Conservation (phyloP, 768 basidiomycete genomes). For the Dioszegia hungarica region DNA sequence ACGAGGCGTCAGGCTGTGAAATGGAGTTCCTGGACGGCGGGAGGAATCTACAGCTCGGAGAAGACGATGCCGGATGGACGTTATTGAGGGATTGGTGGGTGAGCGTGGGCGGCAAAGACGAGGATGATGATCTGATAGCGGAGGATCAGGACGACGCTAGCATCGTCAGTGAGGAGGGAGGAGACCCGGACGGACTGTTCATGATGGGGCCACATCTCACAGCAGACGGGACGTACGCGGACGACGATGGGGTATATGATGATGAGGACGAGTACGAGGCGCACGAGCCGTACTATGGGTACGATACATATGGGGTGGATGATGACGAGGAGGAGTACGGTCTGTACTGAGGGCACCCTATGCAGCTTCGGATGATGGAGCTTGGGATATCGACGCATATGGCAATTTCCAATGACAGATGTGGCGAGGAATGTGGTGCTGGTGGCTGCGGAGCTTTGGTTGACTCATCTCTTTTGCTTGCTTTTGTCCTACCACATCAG, state of each 20-base stretch:
- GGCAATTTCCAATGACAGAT: background rate
- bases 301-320: background rate
- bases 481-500: no score
- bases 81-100: background rate
- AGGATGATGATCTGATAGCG: background rate
- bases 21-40: background rate
- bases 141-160: background rate
- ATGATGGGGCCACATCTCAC: slow-evolving; percentile 4
- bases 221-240: background rate
- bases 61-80: background rate
- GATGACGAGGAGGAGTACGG: background rate
- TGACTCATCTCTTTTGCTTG: no score
- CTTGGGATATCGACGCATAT: no score
- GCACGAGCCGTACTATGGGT: slow-evolving; percentile 1
- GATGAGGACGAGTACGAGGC: background rate
- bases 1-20: background rate
- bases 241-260: background rate
- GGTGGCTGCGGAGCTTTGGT: no score
- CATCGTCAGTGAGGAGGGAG: no score
- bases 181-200: background rate
- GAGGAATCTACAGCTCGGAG: background rate
- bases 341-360: no score
- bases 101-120: background rate
- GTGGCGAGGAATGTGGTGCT: no score
- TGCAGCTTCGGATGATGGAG: no score